Base-by-base conservation (phyloP, 371 early-diverging fungal species). In the Saksenaea oblongispora region DNA sequence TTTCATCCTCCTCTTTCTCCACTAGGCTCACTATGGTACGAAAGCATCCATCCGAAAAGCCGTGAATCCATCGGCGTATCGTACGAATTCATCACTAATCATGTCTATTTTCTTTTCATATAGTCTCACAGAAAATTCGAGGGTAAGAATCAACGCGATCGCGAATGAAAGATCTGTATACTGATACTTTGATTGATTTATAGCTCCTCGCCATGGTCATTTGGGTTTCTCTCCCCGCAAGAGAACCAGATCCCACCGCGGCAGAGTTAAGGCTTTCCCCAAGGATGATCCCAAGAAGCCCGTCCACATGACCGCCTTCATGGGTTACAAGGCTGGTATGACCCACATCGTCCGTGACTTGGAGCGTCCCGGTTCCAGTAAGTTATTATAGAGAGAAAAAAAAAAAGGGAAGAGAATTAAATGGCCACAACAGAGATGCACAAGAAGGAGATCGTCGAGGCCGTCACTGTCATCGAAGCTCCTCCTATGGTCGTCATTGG, bases 281-380 rank as follows among this genome's bases (percentile, higher is more conserved):
- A 93, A 93, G 89, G 99, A 99, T 87, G 95, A 98, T 84, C 79
- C 90, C 63, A 84, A 85, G 80, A 93, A 96, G 90, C 91, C 95
- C 64, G 96, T 98, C 69, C 99, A 99, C 88, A 84, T 99, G 80
- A 98, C 99, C 62, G 99, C 97, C 74, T 99, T 98, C 93, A 84
- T 99, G 79, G 98, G 93, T 71, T 99, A 99, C 95, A 99, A 99
- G 94, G 99, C 98, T 63, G 99, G 99, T 81, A 99, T 99, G 99
- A 98, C 99, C 80, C 99, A 99, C 89, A 92, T 99, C 74, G 97
- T 99, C 69, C 95, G 99, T 73, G 98, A 98, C 82, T 84, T 98
- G 78, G 97, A 97, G 78, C 92, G 97, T 81, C 97, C 98, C 69
- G 97, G 96, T 65, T 95, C 98, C 87, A 98, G 87, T 86, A 79